Evolutionary conservation across 257 asterid genomes (phyloP), one percentile per base, ranked within the genome.

Genomic region (Asclepias syriaca): DNA sequence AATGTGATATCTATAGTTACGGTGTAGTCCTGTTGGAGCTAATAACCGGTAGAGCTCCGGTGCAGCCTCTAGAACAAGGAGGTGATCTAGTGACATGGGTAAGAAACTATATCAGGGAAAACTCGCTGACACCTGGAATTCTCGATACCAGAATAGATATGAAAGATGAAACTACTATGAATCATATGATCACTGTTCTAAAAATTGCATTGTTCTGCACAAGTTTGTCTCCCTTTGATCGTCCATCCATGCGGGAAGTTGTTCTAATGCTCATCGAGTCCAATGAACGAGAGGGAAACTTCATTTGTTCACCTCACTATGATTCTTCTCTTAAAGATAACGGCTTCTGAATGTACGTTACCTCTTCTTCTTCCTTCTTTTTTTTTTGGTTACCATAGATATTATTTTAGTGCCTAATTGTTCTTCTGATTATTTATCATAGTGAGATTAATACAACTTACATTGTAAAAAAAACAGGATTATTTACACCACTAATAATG

Each of bases 241-340:
- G 98, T 10, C 98, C 98, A 55, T 79, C 96, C 11, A 93, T 90
- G 96, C 76, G 97, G 75, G 92, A 87, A 77, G 97, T 93, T 29
- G 98, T 89, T 71, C 58, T 83, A 12, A 90, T 93, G 96, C 86
- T 93, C 51, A 85, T 91, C 2, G 98, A 89, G 61, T 91, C 96
- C 5, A 81, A 84, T 48, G 90, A 88, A 61, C 81, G 83, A 72
- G 92, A 86, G 60, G 90, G 79, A 71, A 75, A 77, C 71, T 73
- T 74, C 53, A 72, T 81, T 73, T 85, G 88, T 21, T 84, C 91
- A 54, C 91, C 88, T 0, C 87, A 82, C 63, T 77, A 81, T 29
- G 85, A 83, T 55, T 76, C 69, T 69, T 78, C 84, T 77, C 77
- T 21, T 7, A 81, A 81, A 81, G 86, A 86, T 19, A 79, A 73